These are phyloP conservation scores for Margaritispora aquatica DNA, from an alignment of 495 filamentous ascomycete genomes.

Conservation along the genomic window DNA sequence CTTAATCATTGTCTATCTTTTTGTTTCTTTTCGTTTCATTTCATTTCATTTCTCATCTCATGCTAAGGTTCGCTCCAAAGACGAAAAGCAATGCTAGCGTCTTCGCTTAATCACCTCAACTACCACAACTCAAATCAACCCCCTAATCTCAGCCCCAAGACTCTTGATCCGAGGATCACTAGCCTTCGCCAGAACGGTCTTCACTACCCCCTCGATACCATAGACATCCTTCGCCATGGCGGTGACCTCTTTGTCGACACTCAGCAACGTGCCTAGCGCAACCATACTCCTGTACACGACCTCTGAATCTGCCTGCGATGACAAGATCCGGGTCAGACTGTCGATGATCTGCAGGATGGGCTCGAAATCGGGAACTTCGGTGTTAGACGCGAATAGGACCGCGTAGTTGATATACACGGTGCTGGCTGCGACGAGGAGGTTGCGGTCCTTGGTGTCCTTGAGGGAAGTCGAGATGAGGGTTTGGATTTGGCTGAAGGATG, in stretches of 20 bases:
- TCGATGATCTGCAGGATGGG: constrained; percentile 54
- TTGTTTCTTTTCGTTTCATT: background rate
- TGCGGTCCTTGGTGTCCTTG: constrained; percentile 59
- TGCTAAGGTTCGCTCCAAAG: background rate
- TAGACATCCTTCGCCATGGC: constrained; percentile 42
- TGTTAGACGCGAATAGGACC: constrained; percentile 36
- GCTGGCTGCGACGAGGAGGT: constrained; percentile 72
- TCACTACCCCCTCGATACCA: constrained; percentile 34
- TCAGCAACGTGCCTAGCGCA: constrained; percentile 70
- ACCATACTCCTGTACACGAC: constrained; percentile 78
- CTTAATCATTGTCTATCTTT: too few relatives aligned
- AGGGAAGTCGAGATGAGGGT: constrained; percentile 40
- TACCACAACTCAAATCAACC: constrained; percentile 28
- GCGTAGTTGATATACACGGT: constrained; percentile 85
- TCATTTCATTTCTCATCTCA: background rate
- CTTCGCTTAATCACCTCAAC: background rate
- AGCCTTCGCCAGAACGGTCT: constrained; percentile 35
- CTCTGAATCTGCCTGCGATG: constrained; percentile 67
- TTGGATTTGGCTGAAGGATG: constrained; percentile 52
- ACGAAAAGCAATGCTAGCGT: background rate
- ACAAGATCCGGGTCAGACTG: constrained; percentile 55
- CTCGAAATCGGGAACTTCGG: constrained; percentile 36
- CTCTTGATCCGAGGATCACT: constrained; percentile 52
- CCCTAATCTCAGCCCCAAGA: constrained; percentile 52
- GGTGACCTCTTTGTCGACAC: constrained; percentile 41